Evolutionary conservation across 768 basidiomycete genomes (phyloP).

Genomic region (Cytidiella melzeri): DNA sequence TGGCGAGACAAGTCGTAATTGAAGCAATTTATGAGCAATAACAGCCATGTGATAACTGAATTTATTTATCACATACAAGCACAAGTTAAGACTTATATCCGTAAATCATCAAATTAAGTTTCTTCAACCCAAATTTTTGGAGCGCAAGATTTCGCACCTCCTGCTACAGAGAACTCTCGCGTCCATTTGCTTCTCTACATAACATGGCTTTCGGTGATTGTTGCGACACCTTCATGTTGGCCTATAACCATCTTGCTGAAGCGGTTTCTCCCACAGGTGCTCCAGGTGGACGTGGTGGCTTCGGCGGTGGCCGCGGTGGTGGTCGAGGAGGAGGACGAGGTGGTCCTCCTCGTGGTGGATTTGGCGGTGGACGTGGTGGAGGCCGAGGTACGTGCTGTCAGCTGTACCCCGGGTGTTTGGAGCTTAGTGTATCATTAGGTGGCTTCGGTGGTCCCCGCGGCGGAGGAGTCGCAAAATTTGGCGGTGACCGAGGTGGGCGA

Average conservation of each 20-base stretch:
- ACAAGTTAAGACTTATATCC: no score
- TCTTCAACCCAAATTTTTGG: constrained; percentile 16
- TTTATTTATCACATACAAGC: no score
- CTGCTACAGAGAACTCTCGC: neutral
- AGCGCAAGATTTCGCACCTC: neutral
- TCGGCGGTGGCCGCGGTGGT: constrained; percentile 26
- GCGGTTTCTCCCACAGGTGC: constrained; percentile 30
- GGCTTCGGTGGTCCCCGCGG: constrained; percentile 26
- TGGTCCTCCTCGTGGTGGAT: constrained; percentile 15
- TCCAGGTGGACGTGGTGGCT: constrained; percentile 67
- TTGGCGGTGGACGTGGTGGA: constrained; percentile 25
- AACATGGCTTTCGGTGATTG: constrained; percentile 30
- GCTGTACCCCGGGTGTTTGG: no score
- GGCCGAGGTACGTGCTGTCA: constrained; percentile 33
- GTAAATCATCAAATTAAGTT: no score
- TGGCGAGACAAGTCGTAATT: no score
- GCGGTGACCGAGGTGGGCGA: constrained; percentile 15
- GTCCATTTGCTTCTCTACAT: neutral
- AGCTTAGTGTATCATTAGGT: constrained; percentile 15
- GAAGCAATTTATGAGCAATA: no score
- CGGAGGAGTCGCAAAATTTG: constrained; percentile 3
- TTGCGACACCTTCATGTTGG: no score
- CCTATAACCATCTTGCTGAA: neutral
- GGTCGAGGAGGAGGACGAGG: constrained; percentile 26
- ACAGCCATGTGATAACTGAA: no score